phyloP scores from a whole-genome alignment of 371 early-diverging fungal genomes.

The Mortierella sp. region DNA sequence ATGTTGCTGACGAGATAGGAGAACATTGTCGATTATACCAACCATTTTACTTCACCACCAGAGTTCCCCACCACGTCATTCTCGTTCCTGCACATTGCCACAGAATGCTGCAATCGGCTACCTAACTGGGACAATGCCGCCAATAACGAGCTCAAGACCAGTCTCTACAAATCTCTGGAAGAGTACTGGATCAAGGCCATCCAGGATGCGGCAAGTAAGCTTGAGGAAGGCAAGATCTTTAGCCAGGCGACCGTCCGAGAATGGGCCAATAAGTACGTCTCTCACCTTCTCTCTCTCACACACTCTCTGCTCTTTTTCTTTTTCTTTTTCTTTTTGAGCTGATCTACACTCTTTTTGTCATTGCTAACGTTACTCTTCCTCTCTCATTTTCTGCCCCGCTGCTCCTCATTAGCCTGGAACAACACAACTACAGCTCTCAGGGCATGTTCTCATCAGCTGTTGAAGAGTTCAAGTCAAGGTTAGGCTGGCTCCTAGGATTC shows the following conservation, averaged over 20 bases:
- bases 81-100: slow-evolving; percentile 81
- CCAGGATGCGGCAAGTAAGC: slow-evolving; percentile 72
- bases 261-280: slow-evolving; percentile 79
- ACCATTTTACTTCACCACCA: slow-evolving; percentile 84
- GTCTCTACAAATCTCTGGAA: slow-evolving; percentile 77
- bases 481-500: slow-evolving; percentile 78
- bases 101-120: slow-evolving; percentile 78
- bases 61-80: slow-evolving; percentile 83
- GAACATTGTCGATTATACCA: slow-evolving; percentile 82
- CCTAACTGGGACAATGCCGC: slow-evolving; percentile 83
- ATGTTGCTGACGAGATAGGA: slow-evolving; percentile 56
- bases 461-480: slow-evolving; percentile 70
- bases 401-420: slow-evolving; percentile 60
- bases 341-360: background rate
- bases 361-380: background rate
- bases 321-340: too few relatives aligned
- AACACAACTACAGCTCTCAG: slow-evolving; percentile 63
- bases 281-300: too few relatives aligned
- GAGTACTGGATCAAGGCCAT: slow-evolving; percentile 83
- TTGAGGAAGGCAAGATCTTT: slow-evolving; percentile 82
- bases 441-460: slow-evolving; percentile 67
- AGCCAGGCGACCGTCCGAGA: slow-evolving; percentile 77
- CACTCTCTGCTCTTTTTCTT: background rate
- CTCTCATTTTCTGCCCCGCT: background rate
- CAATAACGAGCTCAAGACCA: slow-evolving; percentile 73